These are phyloP conservation scores for Trypanosoma cruzi DNA, from an alignment of 208 protist species.

Conservation along the genomic window DNA sequence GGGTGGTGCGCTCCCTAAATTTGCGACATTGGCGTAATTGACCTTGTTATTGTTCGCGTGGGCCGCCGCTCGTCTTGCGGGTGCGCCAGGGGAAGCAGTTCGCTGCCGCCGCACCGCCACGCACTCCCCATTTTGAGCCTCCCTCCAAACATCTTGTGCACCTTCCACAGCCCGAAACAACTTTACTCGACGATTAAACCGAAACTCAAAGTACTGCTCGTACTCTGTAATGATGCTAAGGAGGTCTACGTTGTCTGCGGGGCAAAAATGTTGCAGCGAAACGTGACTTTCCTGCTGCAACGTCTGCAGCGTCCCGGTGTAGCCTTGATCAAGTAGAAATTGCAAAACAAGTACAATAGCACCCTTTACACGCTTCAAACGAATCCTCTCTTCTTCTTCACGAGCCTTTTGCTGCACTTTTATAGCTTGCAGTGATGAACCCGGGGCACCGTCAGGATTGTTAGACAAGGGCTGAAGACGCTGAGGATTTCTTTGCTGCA, in stretches of 20 bases:
- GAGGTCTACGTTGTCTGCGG: slow-evolving; percentile 92
- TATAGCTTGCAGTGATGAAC: slow-evolving; percentile 69
- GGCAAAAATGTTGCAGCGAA: slow-evolving; percentile 62
- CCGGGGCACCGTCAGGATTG: slow-evolving; percentile 49
- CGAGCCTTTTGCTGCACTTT: slow-evolving; percentile 84
- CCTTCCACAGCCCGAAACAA: slow-evolving; percentile 63
- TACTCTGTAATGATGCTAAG: slow-evolving; percentile 77
- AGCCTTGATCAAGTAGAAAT: slow-evolving; percentile 89
- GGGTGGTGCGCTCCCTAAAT: neutral
- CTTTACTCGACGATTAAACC: slow-evolving; percentile 80
- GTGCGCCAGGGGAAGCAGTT: neutral
- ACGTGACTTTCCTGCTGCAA: slow-evolving; percentile 86
- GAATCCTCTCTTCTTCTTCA: slow-evolving; percentile 79
- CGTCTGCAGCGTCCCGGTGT: slow-evolving; percentile 60
- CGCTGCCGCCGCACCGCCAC: slow-evolving; percentile 25
- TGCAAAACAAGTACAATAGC: slow-evolving; percentile 79
- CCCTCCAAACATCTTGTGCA: slow-evolving; percentile 9
- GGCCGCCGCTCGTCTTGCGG: slow-evolving; percentile 17
- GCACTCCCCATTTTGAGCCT: slow-evolving; percentile 27
- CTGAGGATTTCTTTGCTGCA: slow-evolving; percentile 12
- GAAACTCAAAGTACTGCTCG: slow-evolving; percentile 91
- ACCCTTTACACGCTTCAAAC: slow-evolving; percentile 74
- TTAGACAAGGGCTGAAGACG: slow-evolving; percentile 78
- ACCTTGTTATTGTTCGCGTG: slow-evolving; percentile 33
- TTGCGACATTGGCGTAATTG: slow-evolving; percentile 16